These are phyloP conservation scores for Gossypium trilobum DNA, from an alignment of 441 rosid genomes.

Conservation along the genomic window DNA sequence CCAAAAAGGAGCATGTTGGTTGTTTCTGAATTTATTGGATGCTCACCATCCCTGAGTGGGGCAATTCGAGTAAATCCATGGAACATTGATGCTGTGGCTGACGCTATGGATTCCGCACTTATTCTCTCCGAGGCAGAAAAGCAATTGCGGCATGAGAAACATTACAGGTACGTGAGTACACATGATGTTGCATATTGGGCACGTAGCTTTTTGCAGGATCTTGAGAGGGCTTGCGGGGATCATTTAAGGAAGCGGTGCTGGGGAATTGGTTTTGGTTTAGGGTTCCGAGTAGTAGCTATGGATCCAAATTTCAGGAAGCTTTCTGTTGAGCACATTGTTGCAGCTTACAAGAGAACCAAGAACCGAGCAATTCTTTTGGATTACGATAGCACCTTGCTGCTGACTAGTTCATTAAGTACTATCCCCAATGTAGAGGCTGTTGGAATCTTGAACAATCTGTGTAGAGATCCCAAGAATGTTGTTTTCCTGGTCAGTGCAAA, in stretches of 20 bases:
- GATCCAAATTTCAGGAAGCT: conserved; percentile 83
- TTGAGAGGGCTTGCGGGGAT: conserved; percentile 71
- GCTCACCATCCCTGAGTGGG: conserved; percentile 42
- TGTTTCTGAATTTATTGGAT: conserved; percentile 80
- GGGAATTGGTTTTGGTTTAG: conserved; percentile 85
- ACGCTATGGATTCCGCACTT: conserved; percentile 69
- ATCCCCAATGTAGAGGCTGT: conserved; percentile 48
- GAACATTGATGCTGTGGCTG: conserved; percentile 76
- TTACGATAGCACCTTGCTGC: conserved; percentile 68
- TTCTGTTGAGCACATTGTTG: conserved; percentile 70
- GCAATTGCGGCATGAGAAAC: conserved; percentile 80
- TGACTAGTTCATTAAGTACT: conserved; percentile 40
- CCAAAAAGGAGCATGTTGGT: conserved; percentile 78
- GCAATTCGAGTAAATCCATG: conserved; percentile 70
- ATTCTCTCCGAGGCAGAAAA: conserved; percentile 54
- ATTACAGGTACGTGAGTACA: conserved; percentile 70
- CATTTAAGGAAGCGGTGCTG: conserved; percentile 71
- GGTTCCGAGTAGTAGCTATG: conserved; percentile 72
- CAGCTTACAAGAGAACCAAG: conserved; percentile 70
- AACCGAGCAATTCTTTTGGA: conserved; percentile 74
- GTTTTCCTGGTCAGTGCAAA: conserved; percentile 46
- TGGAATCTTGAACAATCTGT: conserved; percentile 48
- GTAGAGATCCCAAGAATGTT: conserved; percentile 62
- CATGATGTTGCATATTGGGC: conserved; percentile 94
- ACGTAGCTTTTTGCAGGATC: conserved; percentile 76